phyloP scores from a whole-genome alignment of 495 filamentous ascomycete genomes.

The Diplogelasinospora grovesii region DNA sequence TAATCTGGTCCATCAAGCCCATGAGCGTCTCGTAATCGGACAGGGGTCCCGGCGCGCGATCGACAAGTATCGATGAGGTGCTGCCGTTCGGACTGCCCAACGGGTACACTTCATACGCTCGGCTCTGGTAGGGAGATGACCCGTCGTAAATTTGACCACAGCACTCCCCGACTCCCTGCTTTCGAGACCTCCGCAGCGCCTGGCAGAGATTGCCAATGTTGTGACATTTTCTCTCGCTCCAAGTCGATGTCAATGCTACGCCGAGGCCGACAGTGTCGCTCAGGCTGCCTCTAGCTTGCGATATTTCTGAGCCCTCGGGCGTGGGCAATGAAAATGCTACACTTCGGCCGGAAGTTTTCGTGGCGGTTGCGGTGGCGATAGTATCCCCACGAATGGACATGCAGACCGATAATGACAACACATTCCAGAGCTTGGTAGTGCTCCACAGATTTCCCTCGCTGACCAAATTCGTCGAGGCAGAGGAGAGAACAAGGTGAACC shows the following conservation, averaged over 20 bases:
- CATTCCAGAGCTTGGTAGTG: conserved; percentile 1
- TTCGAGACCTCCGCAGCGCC: neutral
- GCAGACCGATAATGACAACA: neutral
- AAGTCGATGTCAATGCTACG: neutral
- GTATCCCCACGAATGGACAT: neutral
- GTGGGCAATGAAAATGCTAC: neutral
- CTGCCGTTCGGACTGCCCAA: neutral
- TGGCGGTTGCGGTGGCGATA: neutral
- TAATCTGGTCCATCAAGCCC: neutral
- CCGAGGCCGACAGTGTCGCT: too few species aligned
- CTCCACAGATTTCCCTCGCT: neutral
- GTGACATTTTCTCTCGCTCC: neutral
- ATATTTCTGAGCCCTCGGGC: neutral
- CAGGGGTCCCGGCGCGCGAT: neutral
- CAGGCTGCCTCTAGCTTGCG: neutral
- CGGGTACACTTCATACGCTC: conserved; percentile 3
- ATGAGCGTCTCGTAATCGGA: neutral
- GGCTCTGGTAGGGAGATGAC: neutral
- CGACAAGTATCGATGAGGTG: conserved; percentile 5
- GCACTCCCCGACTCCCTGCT: conserved; percentile 1
- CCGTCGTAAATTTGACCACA: conserved; percentile 2
- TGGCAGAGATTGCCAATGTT: conserved; percentile 6
- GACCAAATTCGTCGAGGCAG: neutral
- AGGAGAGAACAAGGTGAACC: conserved; percentile 2
- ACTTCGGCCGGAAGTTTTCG: neutral